A percentile compares a stretch with the other conserved stretches of the same genome.
Conservation (phyloP, 1,284 basidiomycete species). For the Ceratobasidium sp. region DNA sequence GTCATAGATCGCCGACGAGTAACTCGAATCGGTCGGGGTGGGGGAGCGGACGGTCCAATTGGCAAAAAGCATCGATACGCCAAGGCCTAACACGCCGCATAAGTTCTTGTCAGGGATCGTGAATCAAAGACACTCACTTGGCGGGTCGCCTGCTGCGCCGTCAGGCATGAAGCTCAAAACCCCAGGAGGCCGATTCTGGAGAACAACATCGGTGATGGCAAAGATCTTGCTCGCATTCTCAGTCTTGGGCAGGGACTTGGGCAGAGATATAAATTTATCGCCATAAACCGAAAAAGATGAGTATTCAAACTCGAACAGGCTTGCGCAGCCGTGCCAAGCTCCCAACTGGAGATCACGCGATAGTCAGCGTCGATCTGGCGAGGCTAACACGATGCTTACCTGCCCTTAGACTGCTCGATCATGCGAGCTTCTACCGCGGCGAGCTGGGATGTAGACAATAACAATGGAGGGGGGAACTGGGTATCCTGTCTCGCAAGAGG, state of each 20-base stretch:
- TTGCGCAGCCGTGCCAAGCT: conserved; percentile 77
- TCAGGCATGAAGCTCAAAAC: conserved; percentile 48
- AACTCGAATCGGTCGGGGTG: conserved; percentile 48
- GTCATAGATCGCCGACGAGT: conserved; percentile 67
- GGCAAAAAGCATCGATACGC: conserved; percentile 68
- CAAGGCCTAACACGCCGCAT: conserved; percentile 1
- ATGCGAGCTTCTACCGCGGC: conserved; percentile 14
- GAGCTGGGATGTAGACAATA: conserved; percentile 4
- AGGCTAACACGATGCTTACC: conserved; percentile 18
- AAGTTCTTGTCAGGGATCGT: background rate
- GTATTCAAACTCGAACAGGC: conserved; percentile 71
- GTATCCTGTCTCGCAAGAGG: background rate
- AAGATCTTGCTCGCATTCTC: conserved; percentile 60
- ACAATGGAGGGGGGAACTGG: background rate
- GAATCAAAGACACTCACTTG: conserved; percentile 49
- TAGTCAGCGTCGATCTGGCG: too few relatives aligned
- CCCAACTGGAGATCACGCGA: conserved; percentile 65
- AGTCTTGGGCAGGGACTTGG: conserved; percentile 49
- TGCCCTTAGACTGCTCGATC: conserved; percentile 18
- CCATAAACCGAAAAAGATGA: conserved; percentile 69
- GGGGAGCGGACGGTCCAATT: conserved; percentile 82
- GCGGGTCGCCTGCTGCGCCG: conserved; percentile 80
- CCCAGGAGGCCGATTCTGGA: conserved; percentile 49
- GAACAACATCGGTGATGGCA: conserved; percentile 62
- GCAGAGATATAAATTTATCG: conserved; percentile 51